Evolutionary conservation across 169 alveolate genomes (phyloP), one percentile per base, ranked within the genome.

Genomic region (Plasmodium sp.): DNA sequence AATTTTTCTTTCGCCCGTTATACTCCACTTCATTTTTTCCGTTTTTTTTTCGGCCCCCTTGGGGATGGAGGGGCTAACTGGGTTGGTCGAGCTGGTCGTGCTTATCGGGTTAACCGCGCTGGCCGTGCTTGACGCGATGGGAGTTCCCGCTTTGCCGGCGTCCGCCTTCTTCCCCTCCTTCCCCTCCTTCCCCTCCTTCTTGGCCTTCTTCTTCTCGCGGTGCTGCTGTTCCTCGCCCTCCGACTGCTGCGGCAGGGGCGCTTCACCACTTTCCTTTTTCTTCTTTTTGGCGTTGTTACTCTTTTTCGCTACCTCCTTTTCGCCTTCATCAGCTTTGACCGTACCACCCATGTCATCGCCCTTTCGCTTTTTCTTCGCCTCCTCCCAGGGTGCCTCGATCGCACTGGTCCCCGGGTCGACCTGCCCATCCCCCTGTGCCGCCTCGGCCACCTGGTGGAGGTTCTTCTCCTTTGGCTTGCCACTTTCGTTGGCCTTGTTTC

Each of bases 11-110:
- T 88, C 90, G 34, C 73, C 90, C 14, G 90, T 74, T 80, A 67
- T 88, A n/a, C 84, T 79, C 90, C 88, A 88, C 36, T 88, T 88
- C 91, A 58, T 88, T 62, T 77, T 88, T 62, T 80, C 91, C 12
- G 83, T 62, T 84, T 36, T 73, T 72, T 84, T 84, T 84, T 84
- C 75, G 18, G 39, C 27, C 33, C 43, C 83, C 45, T 34, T 84
- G 5, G 56, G 27, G 27, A 0, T 22, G 27, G 27, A 22, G 27
- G 27, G 0, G 45, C 14, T 74, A 1, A 2, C 45, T 5, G 27
- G 5, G 27, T 10, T n/a, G 54, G 5, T 34, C 31, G 18, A 1
- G 2, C 12, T 74, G 27, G 54, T 18, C 5, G 83, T 74, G 45
- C 34, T 72, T 31, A 10, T n/a, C 2, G 45, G 45, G 45, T 39